These are phyloP conservation scores for Crithidia acanthocephali DNA, from an alignment of 208 protist genomes.

Conservation along the genomic window DNA sequence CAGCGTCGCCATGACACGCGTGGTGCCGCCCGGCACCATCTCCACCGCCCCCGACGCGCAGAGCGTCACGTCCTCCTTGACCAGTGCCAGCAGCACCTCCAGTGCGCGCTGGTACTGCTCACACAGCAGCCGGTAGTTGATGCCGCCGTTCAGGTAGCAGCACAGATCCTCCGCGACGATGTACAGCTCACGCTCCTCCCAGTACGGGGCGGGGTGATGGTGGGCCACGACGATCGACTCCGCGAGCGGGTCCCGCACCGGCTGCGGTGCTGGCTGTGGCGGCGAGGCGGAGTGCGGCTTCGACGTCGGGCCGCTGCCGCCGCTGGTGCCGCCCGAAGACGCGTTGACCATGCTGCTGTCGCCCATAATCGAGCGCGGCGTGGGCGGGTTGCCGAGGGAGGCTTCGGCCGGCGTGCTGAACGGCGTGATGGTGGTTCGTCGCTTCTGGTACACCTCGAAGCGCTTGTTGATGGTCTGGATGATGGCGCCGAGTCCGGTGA, in stretches of 20 bases:
- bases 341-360: slow-evolving; percentile 19
- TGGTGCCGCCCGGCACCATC: slow-evolving; percentile 27
- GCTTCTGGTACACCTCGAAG: slow-evolving; percentile 37
- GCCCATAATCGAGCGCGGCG: slow-evolving; percentile 26
- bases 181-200: slow-evolving; percentile 74
- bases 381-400: slow-evolving; percentile 8
- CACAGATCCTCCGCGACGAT: slow-evolving; percentile 68
- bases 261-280: not conserved
- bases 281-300: slow-evolving; percentile 7
- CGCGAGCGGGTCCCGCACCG: not conserved
- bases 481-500: slow-evolving; percentile 26
- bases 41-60: slow-evolving; percentile 31
- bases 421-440: slow-evolving; percentile 27
- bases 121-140: slow-evolving; percentile 80
- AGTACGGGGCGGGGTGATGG: slow-evolving; percentile 36
- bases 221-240: slow-evolving; percentile 12
- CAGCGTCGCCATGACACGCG: slow-evolving; percentile 24
- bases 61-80: slow-evolving; percentile 59
- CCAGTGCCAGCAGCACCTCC: slow-evolving; percentile 52
- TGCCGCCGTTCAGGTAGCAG: slow-evolving; percentile 75
- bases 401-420: slow-evolving; percentile 15
- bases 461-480: slow-evolving; percentile 36
- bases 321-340: slow-evolving; percentile 2
- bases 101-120: slow-evolving; percentile 53
- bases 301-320: not conserved